phyloP scores from a whole-genome alignment of 768 basidiomycete species.

The Dentipellis sp. region DNA sequence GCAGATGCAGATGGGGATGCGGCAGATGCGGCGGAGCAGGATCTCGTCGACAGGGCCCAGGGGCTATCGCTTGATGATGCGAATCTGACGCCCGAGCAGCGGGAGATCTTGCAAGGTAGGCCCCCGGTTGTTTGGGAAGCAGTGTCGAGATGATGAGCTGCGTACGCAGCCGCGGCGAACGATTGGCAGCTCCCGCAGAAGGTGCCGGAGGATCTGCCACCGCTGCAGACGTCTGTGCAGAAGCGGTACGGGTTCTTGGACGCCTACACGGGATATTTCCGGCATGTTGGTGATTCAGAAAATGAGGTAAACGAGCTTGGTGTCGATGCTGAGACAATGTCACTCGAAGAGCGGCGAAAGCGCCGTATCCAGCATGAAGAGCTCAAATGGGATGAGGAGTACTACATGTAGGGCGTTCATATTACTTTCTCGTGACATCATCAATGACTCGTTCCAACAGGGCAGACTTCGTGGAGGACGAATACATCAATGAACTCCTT shows the following conservation, averaged over 20 bases:
- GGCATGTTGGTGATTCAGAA: slow-evolving; percentile 59
- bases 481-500: slow-evolving; percentile 63
- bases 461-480: slow-evolving; percentile 75
- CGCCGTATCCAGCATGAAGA: slow-evolving; percentile 56
- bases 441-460: slow-evolving; percentile 27
- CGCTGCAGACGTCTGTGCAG: slow-evolving; percentile 30
- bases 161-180: slow-evolving; percentile 52
- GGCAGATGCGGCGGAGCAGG: slow-evolving; percentile 23
- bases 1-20: slow-evolving; percentile 14
- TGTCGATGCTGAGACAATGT: slow-evolving; percentile 48
- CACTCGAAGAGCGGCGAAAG: slow-evolving; percentile 38
- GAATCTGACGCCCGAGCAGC: slow-evolving; percentile 24
- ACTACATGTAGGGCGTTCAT: slow-evolving; percentile 58
- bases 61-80: slow-evolving; percentile 35
- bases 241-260: slow-evolving; percentile 72
- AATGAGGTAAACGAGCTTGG: slow-evolving; percentile 83
- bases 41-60: slow-evolving; percentile 35
- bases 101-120: slow-evolving; percentile 49
- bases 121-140: background rate
- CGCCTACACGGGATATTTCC: slow-evolving; percentile 67
- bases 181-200: slow-evolving; percentile 74
- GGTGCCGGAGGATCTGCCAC: slow-evolving; percentile 30
- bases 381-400: slow-evolving; percentile 73
- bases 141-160: background rate
- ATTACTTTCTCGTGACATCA: background rate